Evolutionary conservation across 2,329 filamentous ascomycete species (phyloP), one percentile per base, ranked within the genome.

Genomic region (Hypoxylon sp.): DNA sequence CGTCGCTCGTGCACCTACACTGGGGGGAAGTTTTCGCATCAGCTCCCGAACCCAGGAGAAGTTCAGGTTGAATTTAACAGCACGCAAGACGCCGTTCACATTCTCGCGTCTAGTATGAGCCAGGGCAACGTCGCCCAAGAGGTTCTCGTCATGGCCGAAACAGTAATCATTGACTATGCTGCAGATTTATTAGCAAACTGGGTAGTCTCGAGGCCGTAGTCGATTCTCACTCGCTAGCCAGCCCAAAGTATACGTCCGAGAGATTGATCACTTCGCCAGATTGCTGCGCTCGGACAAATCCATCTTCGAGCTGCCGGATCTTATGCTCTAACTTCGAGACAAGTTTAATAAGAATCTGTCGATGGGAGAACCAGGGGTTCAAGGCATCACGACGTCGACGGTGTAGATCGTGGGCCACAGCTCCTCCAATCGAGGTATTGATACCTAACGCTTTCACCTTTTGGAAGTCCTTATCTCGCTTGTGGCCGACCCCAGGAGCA

Each of bases 1-100:
- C 13, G 36, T 40, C 23, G 19, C 29, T 29, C 15, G 21, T 13
- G 36, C 36, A 19, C 36, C 36, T 19, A 40, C 29, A 19, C 41
- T 46, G 11, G 42, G 32, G 2, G 65, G 63, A 25, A 67, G 55
- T 19, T 49, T 36, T 8, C 63, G 60, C 15, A 68, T 47, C 5
- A 64, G 53, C 30, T 64, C 61, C 0, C 56, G 46, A 13, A 67
- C 49, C 65, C 62, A 65, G 4, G 61, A 60, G 43, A 71, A 68
- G 35, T 70, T 64, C 26, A 65, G 60, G 34, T 67, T 69, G 23
- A 70, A 26, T 42, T 69, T 65, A 11, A 68, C 62, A n/a, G 64
- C 60, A 15, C 57, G 37, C 7, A 70, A 57, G 5, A 71, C 54
- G 7, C 56, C 49, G 8, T 54, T 59, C 35, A 67, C 63, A 50